Base-by-base conservation (phyloP, 192 early-diverging fungal genomes). In the Gigaspora rosea region DNA sequence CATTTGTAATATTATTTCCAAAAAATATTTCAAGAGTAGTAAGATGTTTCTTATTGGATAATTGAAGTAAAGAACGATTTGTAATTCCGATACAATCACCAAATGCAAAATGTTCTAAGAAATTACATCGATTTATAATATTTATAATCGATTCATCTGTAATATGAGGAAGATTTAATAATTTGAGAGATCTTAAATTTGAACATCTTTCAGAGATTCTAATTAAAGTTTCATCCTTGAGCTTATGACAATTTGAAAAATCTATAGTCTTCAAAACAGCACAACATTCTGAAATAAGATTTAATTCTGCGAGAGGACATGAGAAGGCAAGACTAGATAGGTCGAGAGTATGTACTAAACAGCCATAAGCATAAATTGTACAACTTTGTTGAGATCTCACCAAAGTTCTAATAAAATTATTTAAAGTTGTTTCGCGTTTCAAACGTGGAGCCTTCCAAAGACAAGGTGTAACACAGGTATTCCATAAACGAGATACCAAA, bases 401-500 rank as follows among this genome's bases (percentile, higher is more conserved):
- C 11, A 75, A 52, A 51, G 73, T 75, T 62, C 73, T 49, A 33
- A 75, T 65, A 75, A 75, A 75, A 27, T 75, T 75, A 22, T 63
- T 3, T 13, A 75, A 46, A 18, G 73, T 75, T 32, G 73, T 51
- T 35, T 20, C 48, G 47, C 61, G 73, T 64, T 75, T 75, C 50
- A 75, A 47, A 52, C 11, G 1, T 11, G 73, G 73, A 32, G 47
- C 35, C 33, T 52, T 47, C 73, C 73, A 75, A 48, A 75, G 51
- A 15, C 4, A 20, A 5, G 58, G 62, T 4, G 61, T 75, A 4
- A 47, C 62, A 65, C 73, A 75, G 33, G 73, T 65, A 32, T 75
- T 75, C 73, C 73, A 75, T 27, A 75, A 22, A 27, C 61, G 59
- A 22, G 73, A 75, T 22, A 75, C 73, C 4, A 64, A 32, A 59